These are phyloP conservation scores for Ophiosphaerella narmari DNA, from an alignment of 2,329 filamentous ascomycete species.

Conservation along the genomic window DNA sequence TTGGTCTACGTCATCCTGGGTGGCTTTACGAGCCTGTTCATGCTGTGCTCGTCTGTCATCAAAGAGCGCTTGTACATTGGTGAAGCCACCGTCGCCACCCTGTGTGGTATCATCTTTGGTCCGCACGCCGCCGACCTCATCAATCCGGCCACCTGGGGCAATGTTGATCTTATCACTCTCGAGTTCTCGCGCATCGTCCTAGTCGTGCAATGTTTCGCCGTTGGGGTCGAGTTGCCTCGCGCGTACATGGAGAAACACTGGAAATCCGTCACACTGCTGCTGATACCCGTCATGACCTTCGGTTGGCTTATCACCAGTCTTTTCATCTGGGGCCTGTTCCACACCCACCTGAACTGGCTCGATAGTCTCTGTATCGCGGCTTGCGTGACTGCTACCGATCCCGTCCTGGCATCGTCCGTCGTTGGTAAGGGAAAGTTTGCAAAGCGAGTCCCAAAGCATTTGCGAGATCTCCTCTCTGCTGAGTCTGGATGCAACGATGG, in stretches of 20 bases:
- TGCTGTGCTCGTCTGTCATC: conserved; percentile 96
- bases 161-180: conserved; percentile 81
- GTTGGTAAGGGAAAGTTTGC: conserved; percentile 99
- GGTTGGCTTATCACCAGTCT: conserved; percentile 93
- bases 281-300: conserved; percentile 96
- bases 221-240: conserved; percentile 87
- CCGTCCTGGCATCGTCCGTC: conserved; percentile 93
- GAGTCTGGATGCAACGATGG: conserved; percentile 99
- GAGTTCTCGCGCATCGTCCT: conserved; percentile 89
- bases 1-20: conserved; percentile 98
- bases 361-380: conserved; percentile 86
- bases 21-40: conserved; percentile 96
- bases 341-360: conserved; percentile 79
- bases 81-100: conserved; percentile 90
- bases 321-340: conserved; percentile 88
- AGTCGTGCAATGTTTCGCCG: conserved; percentile 89
- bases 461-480: conserved; percentile 90
- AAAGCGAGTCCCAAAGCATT: conserved; percentile 94
- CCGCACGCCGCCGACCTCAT: conserved; percentile 83
- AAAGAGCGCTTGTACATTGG: conserved; percentile 99
- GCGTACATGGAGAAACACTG: conserved; percentile 98
- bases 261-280: conserved; percentile 84
- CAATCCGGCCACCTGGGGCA: conserved; percentile 76
- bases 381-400: conserved; percentile 96
- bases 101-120: conserved; percentile 87